phyloP scores from a whole-genome alignment of 2,329 filamentous ascomycete species.

The Alternaria conjuncta region DNA sequence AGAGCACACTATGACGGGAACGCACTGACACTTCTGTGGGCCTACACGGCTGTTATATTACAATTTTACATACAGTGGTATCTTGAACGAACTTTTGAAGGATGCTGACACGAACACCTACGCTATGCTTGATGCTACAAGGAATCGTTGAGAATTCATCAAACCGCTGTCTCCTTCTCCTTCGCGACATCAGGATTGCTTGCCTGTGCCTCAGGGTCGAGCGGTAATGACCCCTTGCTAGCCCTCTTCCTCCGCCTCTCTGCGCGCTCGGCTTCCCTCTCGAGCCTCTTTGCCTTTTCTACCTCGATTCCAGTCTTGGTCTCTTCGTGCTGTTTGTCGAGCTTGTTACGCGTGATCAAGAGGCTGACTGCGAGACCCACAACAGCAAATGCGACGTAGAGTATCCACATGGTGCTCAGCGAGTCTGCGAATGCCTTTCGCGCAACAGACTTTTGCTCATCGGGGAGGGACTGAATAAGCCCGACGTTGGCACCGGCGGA shows the following conservation, averaged over 20 bases:
- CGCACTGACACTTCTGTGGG: not conserved
- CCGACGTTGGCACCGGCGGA: constrained; percentile 67
- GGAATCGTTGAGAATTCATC: not conserved
- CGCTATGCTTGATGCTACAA: constrained; percentile 3
- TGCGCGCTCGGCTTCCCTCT: constrained; percentile 41
- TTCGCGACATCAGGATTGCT: not conserved
- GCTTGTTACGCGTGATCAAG: constrained; percentile 51
- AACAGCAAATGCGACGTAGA: constrained; percentile 53
- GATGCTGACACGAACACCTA: not conserved
- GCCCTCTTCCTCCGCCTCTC: constrained; percentile 38
- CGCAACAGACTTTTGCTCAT: constrained; percentile 52
- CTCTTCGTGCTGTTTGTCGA: constrained; percentile 54
- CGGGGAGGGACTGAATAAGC: constrained; percentile 60
- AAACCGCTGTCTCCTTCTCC: constrained; percentile 9
- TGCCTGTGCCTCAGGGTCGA: constrained; percentile 23
- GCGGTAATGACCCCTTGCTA: constrained; percentile 24
- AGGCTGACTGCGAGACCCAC: constrained; percentile 49
- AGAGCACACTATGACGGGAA: not conserved
- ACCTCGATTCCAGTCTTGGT: constrained; percentile 58
- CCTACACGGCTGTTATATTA: not conserved
- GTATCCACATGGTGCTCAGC: constrained; percentile 58
- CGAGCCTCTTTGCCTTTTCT: constrained; percentile 48
- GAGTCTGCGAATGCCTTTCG: constrained; percentile 53
- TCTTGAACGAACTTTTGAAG: not conserved
- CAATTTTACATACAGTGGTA: not conserved